These are phyloP conservation scores for Sugiyamaella neomexicana DNA, from an alignment of 1,139 yeast species.

Conservation along the genomic window DNA sequence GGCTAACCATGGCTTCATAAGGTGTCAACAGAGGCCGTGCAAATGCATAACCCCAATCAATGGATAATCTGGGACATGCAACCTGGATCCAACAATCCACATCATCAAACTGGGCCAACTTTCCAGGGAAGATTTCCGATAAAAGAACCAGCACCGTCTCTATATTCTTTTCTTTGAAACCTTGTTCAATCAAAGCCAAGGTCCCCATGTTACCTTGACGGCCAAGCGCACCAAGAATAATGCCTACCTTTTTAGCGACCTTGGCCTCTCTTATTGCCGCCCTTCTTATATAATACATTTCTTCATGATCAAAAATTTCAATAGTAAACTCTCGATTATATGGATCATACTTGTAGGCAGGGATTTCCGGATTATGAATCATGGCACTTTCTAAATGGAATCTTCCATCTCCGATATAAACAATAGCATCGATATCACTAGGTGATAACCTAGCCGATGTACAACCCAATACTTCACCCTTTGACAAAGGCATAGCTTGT, in stretches of 20 bases:
- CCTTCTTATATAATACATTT: conserved; percentile 70
- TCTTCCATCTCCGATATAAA: conserved; percentile 94
- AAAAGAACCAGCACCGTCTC: conserved; percentile 78
- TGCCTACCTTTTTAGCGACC: conserved; percentile 68
- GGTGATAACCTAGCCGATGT: conserved; percentile 76
- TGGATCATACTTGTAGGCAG: conserved; percentile 94
- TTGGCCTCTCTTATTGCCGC: conserved; percentile 67
- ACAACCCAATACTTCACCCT: conserved; percentile 96
- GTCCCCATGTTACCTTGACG: conserved; percentile 91
- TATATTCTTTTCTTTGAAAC: conserved; percentile 55
- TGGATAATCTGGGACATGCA: conserved; percentile 94
- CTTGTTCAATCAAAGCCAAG: conserved; percentile 59
- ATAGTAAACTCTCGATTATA: conserved; percentile 86
- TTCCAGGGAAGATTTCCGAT: conserved; percentile 92
- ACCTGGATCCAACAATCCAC: conserved; percentile 96
- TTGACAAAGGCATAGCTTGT: conserved; percentile 87
- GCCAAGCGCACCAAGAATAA: conserved; percentile 93
- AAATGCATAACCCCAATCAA: conserved; percentile 99
- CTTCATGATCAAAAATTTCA: conserved; percentile 84
- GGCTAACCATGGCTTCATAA: conserved; percentile 91
- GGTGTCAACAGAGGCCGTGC: conserved; percentile 90
- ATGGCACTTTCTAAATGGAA: conserved; percentile 94
- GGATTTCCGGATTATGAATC: conserved; percentile 93
- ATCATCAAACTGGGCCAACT: conserved; percentile 89
- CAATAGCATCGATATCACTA: conserved; percentile 59